Conservation (phyloP, 108 stramenopile genomes). For the Asterionellopsis glacialis region DNA sequence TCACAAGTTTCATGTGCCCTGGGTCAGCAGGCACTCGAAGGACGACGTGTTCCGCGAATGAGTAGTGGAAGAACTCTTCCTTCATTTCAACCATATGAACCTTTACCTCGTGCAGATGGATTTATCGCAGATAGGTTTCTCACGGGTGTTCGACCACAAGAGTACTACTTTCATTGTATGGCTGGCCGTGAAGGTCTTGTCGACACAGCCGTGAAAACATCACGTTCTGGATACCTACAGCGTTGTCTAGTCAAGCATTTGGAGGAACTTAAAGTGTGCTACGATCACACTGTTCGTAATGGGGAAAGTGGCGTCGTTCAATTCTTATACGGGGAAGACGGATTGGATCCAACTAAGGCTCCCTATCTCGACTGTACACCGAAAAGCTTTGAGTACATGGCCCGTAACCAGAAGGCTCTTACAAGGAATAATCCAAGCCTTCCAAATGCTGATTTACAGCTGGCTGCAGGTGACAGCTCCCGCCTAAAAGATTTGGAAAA, state of each 20-base stretch:
- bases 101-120: conserved; percentile 96
- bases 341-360: conserved; percentile 90
- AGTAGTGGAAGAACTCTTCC: conserved; percentile 95
- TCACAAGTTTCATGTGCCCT: conserved; percentile 97
- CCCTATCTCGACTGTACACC: conserved; percentile 80
- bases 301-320: conserved; percentile 97
- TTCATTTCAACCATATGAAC: conserved; percentile 95
- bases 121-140: conserved; percentile 98
- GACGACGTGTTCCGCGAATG: conserved; percentile 98
- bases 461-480: conserved; percentile 53
- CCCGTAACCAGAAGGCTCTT: conserved; percentile 81
- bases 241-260: conserved; percentile 98
- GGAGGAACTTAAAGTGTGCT: conserved; percentile 92
- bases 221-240: conserved; percentile 98
- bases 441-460: conserved; percentile 46
- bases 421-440: conserved; percentile 47
- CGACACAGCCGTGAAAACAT: conserved; percentile 95
- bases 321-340: conserved; percentile 99
- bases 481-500: conserved; percentile 29
- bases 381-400: conserved; percentile 83
- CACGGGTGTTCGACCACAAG: conserved; percentile 95
- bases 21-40: conserved; percentile 99
- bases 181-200: conserved; percentile 89
- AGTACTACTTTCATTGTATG: conserved; percentile 99
- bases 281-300: conserved; percentile 98